Conservation (phyloP, 768 basidiomycete species). For the Hypsizygus marmoreus region DNA sequence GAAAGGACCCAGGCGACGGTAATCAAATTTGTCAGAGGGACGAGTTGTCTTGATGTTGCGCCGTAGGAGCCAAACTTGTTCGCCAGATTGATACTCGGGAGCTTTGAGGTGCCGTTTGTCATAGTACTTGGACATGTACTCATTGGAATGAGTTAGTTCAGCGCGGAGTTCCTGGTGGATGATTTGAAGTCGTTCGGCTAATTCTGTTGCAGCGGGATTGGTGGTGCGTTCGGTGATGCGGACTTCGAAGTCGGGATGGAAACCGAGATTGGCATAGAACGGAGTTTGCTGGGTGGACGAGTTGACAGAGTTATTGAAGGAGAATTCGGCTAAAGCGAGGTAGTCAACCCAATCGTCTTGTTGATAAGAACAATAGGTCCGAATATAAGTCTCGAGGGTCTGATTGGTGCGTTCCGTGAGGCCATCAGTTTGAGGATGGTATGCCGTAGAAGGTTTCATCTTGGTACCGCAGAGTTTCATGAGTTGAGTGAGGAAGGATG, state of each 20-base stretch:
- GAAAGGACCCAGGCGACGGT: slow-evolving; percentile 31
- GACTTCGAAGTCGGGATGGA: slow-evolving; percentile 33
- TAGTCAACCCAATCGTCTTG: slow-evolving; percentile 27
- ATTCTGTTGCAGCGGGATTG: slow-evolving; percentile 33
- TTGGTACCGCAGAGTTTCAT: no score
- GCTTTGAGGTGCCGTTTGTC: slow-evolving; percentile 23
- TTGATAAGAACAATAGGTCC: slow-evolving; percentile 32
- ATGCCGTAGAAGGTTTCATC: no score
- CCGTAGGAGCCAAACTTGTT: slow-evolving; percentile 39
- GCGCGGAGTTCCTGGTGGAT: slow-evolving; percentile 36
- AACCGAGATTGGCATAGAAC: slow-evolving; percentile 20
- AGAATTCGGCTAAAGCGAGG: slow-evolving; percentile 42
- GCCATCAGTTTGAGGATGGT: no score
- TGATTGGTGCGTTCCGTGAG: no score
- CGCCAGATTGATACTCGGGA: slow-evolving; percentile 30
- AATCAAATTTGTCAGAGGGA: slow-evolving; percentile 41
- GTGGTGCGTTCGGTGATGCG: slow-evolving; percentile 25
- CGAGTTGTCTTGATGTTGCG: slow-evolving; percentile 42
- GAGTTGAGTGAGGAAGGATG: no score
- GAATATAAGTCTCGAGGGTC: slow-evolving; percentile 32
- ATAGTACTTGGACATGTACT: slow-evolving; percentile 26
- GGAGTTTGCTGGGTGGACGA: slow-evolving; percentile 34
- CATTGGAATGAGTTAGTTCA: slow-evolving; percentile 31
- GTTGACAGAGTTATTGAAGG: slow-evolving; percentile 37
- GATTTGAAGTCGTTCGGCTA: slow-evolving; percentile 24